A percentile compares a stretch with the other conserved stretches of the same genome.
phyloP scores from a whole-genome alignment of 129 eudicot genomes.

The Chrysanthemum seticuspe region DNA sequence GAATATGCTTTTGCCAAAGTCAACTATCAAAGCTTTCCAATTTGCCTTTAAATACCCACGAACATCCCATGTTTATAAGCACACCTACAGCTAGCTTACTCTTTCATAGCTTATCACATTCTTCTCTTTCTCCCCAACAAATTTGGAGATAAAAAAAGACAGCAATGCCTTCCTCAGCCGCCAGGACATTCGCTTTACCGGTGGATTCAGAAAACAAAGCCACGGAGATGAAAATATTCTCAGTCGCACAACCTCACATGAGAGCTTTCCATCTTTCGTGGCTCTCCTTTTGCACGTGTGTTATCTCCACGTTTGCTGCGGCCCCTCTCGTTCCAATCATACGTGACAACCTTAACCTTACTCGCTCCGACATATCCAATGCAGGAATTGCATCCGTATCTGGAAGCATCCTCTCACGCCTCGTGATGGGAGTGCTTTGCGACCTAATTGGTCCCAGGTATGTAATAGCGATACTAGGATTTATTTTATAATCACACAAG shows the following conservation, averaged over 20 bases:
- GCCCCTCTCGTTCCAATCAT: slow-evolving; percentile 43
- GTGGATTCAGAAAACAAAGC: slow-evolving; percentile 37
- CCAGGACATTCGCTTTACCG: slow-evolving; percentile 22
- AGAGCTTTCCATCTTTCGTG: slow-evolving; percentile 40
- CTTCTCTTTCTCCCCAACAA: slow-evolving; percentile 1
- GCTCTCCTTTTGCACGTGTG: slow-evolving; percentile 34
- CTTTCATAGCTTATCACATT: slow-evolving; percentile 11
- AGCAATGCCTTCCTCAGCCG: slow-evolving; percentile 16
- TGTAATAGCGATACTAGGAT: not conserved
- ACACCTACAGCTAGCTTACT: slow-evolving; percentile 35
- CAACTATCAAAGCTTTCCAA: slow-evolving; percentile 21
- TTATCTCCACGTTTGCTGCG: slow-evolving; percentile 34
- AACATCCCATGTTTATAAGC: slow-evolving; percentile 25
- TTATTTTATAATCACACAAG: too few relatives aligned
- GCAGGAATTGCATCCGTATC: slow-evolving; percentile 46
- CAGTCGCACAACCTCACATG: slow-evolving; percentile 32
- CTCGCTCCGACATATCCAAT: slow-evolving; percentile 38
- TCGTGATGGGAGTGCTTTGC: slow-evolving; percentile 43
- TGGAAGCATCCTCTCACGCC: slow-evolving; percentile 48
- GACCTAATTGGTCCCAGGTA: slow-evolving; percentile 48
- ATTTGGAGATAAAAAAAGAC: not conserved
- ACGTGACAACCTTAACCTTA: slow-evolving; percentile 41
- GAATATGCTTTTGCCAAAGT: slow-evolving; percentile 1
- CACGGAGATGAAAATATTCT: slow-evolving; percentile 28
- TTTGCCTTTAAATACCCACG: slow-evolving; percentile 14